Conservation (phyloP, 768 basidiomycete species). For the Lactarius sp. region DNA sequence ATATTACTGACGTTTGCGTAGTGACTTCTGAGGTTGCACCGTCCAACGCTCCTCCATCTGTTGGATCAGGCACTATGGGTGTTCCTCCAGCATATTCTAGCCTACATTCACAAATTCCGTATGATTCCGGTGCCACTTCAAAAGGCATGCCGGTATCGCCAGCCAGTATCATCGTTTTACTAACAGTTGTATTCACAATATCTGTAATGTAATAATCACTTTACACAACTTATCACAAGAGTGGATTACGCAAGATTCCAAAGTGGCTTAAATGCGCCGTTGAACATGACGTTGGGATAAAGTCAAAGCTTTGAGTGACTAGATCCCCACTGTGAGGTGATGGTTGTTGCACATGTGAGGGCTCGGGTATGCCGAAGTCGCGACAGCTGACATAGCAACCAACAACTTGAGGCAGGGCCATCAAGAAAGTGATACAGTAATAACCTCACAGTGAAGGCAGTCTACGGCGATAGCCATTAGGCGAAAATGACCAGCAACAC, state of each 20-base stretch:
- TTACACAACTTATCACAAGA: neutral
- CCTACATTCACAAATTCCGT: constrained; percentile 1
- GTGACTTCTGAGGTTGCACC: constrained; percentile 42
- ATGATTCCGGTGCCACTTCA: neutral
- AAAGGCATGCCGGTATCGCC: neutral
- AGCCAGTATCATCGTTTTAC: constrained; percentile 6
- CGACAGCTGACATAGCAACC: neutral
- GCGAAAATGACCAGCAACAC: neutral
- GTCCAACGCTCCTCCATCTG: constrained; percentile 30
- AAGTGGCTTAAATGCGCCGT: neutral
- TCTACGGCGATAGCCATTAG: neutral
- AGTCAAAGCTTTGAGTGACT: neutral
- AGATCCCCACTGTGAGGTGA: neutral
- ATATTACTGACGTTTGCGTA: constrained; percentile 25
- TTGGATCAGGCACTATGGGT: constrained; percentile 19
- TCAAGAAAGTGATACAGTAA: neutral
- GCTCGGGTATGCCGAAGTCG: neutral
- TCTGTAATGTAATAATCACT: constrained; percentile 1
- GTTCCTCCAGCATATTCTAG: constrained; percentile 25
- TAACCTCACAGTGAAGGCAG: too few relatives aligned
- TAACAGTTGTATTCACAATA: constrained; percentile 7
- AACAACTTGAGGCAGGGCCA: neutral
- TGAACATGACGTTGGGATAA: neutral
- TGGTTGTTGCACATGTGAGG: neutral
- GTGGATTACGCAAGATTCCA: neutral